These are phyloP conservation scores for Hypericum androsaemum DNA, from an alignment of 345 rosid species.

Conservation along the genomic window DNA sequence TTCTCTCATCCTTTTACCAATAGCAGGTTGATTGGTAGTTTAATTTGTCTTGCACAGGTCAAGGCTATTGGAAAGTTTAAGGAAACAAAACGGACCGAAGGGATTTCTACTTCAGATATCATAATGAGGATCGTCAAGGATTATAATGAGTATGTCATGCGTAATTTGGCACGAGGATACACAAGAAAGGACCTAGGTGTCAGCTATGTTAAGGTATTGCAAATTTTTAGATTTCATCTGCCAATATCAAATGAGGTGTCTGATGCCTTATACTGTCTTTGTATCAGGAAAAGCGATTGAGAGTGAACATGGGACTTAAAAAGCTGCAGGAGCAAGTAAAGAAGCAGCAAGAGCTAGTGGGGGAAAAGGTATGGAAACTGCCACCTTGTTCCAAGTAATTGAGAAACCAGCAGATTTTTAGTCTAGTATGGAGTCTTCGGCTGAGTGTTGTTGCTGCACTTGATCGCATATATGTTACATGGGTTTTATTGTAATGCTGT, in stretches of 20 bases:
- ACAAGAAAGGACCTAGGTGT: constrained; percentile 90
- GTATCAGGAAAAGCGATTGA: constrained; percentile 73
- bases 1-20: neutral
- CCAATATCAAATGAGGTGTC: neutral
- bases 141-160: constrained; percentile 89
- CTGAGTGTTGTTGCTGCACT: neutral
- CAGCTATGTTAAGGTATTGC: constrained; percentile 74
- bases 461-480: no score
- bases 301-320: constrained; percentile 88
- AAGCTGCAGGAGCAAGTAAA: constrained; percentile 86
- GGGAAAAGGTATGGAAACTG: constrained; percentile 46
- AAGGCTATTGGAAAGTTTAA: constrained; percentile 77
- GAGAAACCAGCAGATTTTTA: no score
- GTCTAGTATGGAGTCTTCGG: neutral
- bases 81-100: constrained; percentile 90
- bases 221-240: constrained; percentile 2
- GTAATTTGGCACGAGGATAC: constrained; percentile 86
- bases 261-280: neutral
- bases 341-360: constrained; percentile 88
- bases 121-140: constrained; percentile 94
- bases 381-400: neutral
- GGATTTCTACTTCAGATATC: constrained; percentile 84
- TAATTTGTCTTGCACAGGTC: no score
- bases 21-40: no score
- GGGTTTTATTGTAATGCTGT: neutral